Conservation (phyloP, 805 yeast species). For the Danielozyma ontarioensis region DNA sequence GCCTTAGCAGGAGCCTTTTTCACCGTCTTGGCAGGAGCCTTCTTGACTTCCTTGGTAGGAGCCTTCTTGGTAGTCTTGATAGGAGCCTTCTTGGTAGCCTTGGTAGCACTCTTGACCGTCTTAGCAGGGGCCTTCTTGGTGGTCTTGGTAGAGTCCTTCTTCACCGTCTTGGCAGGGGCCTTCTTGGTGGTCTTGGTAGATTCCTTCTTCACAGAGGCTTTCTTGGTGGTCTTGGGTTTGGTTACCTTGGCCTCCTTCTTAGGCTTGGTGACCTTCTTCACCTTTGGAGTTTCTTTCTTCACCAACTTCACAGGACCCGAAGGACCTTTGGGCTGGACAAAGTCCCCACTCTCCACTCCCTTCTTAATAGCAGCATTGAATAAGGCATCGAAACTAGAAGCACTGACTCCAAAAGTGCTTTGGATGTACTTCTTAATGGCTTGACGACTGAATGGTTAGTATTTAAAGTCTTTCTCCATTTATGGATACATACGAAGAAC, state of each 20-base stretch:
- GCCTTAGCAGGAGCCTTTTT: constrained; percentile 4
- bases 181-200: not conserved
- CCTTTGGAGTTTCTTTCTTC: constrained; percentile 29
- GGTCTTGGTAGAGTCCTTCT: constrained; percentile 1
- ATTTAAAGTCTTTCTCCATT: too few relatives aligned
- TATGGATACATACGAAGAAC: constrained; percentile 53
- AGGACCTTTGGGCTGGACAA: constrained; percentile 84
- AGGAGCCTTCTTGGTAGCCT: not conserved
- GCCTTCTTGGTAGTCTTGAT: not conserved
- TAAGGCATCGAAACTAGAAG: constrained; percentile 66
- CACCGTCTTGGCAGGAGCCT: not conserved
- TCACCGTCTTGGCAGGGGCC: not conserved
- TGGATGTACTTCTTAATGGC: constrained; percentile 81
- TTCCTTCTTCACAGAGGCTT: not conserved
- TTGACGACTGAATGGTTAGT: constrained; percentile 57
- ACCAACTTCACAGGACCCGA: constrained; percentile 76
- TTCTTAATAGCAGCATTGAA: constrained; percentile 75
- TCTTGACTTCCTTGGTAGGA: not conserved
- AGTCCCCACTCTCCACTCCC: constrained; percentile 74
- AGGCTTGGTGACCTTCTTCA: constrained; percentile 2
- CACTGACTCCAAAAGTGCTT: constrained; percentile 52
- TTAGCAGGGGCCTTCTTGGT: constrained; percentile 3
- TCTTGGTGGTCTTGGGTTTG: constrained; percentile 1
- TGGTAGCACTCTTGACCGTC: not conserved
- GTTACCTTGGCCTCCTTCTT: constrained; percentile 3